A percentile compares a stretch with the other conserved stretches of the same genome.
Conservation (phyloP, 768 basidiomycete species). For the Mycena amicta region DNA sequence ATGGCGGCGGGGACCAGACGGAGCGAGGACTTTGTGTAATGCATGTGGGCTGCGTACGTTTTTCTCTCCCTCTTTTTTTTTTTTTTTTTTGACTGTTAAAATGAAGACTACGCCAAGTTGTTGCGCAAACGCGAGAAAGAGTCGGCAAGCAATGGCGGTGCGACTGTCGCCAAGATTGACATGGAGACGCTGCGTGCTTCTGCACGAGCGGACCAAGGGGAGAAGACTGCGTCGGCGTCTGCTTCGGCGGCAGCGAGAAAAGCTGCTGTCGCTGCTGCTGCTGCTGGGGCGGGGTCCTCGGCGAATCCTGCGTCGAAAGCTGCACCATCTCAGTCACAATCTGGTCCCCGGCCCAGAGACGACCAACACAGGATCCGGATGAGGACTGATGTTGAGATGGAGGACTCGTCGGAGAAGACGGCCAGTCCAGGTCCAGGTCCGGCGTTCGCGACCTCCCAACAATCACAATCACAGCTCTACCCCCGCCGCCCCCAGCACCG, state of each 20-base stretch:
- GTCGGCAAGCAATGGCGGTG: slow-evolving; percentile 54
- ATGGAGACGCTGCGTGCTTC: slow-evolving; percentile 78
- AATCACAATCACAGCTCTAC: slow-evolving; percentile 16
- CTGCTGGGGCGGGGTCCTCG: neutral
- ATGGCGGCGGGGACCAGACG: slow-evolving; percentile 84
- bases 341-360: no score
- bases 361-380: no score
- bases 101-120: slow-evolving; percentile 77
- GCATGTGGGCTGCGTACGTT: slow-evolving; percentile 82
- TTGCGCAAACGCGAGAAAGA: slow-evolving; percentile 78
- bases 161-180: slow-evolving; percentile 55
- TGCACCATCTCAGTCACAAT: no score
- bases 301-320: neutral
- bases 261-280: slow-evolving; percentile 27
- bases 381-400: neutral
- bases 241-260: slow-evolving; percentile 33
- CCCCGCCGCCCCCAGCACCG: slow-evolving; percentile 34
- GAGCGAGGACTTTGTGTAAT: slow-evolving; percentile 82
- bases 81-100: neutral
- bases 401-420: neutral
- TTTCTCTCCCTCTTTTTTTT: slow-evolving; percentile 2
- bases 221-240: slow-evolving; percentile 36
- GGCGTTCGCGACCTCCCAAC: no score
- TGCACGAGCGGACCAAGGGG: slow-evolving; percentile 45
- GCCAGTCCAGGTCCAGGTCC: no score